Evolutionary conservation across 2,329 filamentous ascomycete species (phyloP).

Genomic region (Calonectria pseudoturangicola): DNA sequence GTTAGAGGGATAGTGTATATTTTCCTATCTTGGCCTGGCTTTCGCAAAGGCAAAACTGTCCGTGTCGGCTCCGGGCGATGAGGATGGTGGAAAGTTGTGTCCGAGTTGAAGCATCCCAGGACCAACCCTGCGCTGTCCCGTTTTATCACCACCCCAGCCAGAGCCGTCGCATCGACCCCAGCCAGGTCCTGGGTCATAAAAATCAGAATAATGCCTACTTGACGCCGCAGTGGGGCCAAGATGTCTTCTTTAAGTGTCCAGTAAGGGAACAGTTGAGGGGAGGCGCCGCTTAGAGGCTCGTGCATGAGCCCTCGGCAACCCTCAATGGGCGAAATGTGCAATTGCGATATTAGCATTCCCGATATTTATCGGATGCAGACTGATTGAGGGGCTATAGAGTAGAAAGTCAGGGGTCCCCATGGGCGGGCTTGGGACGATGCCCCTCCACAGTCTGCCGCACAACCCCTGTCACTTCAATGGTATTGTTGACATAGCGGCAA

Average conservation of each 20-base stretch:
- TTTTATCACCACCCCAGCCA: conserved; percentile 47
- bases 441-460: conserved; percentile 17
- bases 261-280: conserved; percentile 32
- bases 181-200: conserved; percentile 42
- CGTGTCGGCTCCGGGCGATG: conserved; percentile 14
- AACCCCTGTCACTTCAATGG: conserved; percentile 19
- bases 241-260: conserved; percentile 8
- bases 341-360: conserved; percentile 38
- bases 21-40: no score
- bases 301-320: conserved; percentile 35
- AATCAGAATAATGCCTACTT: conserved; percentile 18
- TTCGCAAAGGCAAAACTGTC: conserved; percentile 4
- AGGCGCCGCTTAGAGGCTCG: conserved; percentile 42
- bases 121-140: conserved; percentile 45
- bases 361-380: conserved; percentile 30
- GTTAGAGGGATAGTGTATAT: neutral
- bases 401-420: conserved; percentile 20
- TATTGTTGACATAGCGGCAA: conserved; percentile 27
- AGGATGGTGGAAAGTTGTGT: conserved; percentile 13
- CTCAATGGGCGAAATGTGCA: conserved; percentile 38
- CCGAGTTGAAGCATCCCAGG: conserved; percentile 40
- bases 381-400: conserved; percentile 19
- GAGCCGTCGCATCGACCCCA: conserved; percentile 42
- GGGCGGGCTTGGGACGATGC: conserved; percentile 21
- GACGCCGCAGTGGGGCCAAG: conserved; percentile 16